Percentiles rank a stretch among this genome's conserved stretches.
Conservation (phyloP, 164 flowering plant species). For the Berberis vulgaris region DNA sequence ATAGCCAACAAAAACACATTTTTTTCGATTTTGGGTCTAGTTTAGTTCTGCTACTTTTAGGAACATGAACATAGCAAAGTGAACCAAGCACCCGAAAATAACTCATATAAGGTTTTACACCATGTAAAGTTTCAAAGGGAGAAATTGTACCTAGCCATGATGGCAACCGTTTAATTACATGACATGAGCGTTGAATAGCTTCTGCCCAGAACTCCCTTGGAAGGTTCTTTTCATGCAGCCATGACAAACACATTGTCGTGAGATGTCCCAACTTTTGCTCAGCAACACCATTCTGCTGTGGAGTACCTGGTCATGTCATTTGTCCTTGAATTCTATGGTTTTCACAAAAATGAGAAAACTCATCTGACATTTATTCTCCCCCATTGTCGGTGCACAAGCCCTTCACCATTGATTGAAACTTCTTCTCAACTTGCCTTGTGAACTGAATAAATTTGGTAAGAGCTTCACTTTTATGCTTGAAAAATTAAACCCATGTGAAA, state of each 20-base stretch:
- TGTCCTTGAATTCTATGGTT: neutral
- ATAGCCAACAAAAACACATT: conserved; percentile 2
- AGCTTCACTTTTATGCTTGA: neutral
- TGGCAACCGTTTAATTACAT: neutral
- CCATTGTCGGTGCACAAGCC: neutral
- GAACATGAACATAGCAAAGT: neutral
- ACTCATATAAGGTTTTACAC: neutral
- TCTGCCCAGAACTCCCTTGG: conserved; percentile 1
- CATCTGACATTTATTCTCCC: no score
- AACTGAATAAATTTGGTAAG: no score
- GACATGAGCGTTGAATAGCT: neutral
- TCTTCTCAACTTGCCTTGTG: neutral
- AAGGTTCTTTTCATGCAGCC: neutral
- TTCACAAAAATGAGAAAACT: neutral
- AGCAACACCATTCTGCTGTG: neutral
- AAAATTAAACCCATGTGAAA: neutral
- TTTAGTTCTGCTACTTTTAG: neutral
- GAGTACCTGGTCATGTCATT: conserved; percentile 2
- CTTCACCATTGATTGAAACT: neutral
- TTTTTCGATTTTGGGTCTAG: neutral
- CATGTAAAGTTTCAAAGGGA: neutral
- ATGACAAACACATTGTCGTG: neutral
- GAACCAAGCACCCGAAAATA: neutral
- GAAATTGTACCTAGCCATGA: neutral
- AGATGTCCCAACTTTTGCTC: neutral